Conservation (phyloP, 176 grass and related monocot species). For the Hordeum marinum region DNA sequence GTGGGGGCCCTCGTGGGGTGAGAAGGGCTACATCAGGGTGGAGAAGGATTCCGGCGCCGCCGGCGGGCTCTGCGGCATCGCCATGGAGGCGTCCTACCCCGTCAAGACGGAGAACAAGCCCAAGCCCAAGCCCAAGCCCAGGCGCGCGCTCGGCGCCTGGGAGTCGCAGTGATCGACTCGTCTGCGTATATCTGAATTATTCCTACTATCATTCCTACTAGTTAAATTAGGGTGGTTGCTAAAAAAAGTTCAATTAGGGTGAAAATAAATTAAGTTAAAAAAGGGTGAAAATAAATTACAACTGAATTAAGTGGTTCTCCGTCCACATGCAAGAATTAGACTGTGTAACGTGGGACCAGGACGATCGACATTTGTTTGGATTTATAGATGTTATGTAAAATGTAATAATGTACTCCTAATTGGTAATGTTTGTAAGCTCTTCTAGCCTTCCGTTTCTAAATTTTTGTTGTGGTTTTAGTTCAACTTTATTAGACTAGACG, state of each 20-base stretch:
- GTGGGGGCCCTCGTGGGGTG: constrained; percentile 57
- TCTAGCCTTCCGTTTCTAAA: no score
- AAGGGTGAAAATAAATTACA: neutral
- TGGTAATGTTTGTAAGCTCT: no score
- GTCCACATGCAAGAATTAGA: neutral
- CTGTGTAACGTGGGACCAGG: neutral
- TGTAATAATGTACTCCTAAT: neutral
- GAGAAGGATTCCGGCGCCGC: constrained; percentile 26
- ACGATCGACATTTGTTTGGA: neutral
- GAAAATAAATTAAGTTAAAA: neutral
- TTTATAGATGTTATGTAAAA: neutral
- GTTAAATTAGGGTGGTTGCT: no score
- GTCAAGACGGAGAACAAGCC: constrained; percentile 61
- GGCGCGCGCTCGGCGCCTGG: neutral
- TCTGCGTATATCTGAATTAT: neutral
- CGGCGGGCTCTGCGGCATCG: constrained; percentile 76
- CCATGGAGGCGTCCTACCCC: constrained; percentile 73
- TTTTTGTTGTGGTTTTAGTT: no score
- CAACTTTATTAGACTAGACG: no score
- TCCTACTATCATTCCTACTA: neutral
- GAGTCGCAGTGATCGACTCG: neutral
- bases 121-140: constrained; percentile 29
- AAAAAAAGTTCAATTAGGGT: neutral
- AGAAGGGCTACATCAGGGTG: constrained; percentile 66
- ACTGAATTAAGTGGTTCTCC: neutral